Percentiles rank a stretch among this genome's conserved stretches.
These are phyloP conservation scores for Trichoderma sp. DNA, from an alignment of 2,329 filamentous ascomycete species.

Conservation along the genomic window DNA sequence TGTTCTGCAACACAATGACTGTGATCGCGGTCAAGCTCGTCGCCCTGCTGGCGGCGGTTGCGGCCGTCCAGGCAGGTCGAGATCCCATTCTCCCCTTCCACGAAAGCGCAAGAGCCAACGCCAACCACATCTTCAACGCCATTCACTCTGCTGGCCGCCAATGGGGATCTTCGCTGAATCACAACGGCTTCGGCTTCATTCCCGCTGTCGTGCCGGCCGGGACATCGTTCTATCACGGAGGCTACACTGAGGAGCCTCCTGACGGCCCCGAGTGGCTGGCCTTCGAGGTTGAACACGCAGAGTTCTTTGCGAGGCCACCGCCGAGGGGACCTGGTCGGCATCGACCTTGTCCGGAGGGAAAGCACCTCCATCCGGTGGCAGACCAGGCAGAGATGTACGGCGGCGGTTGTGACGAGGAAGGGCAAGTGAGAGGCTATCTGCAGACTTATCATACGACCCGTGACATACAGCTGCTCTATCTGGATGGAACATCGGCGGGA, in stretches of 20 bases:
- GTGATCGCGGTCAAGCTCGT: not conserved
- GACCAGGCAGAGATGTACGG: not conserved
- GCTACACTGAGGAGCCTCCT: slow-evolving; percentile 48
- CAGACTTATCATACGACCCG: slow-evolving; percentile 66
- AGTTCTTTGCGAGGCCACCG: slow-evolving; percentile 37
- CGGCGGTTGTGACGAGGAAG: not conserved
- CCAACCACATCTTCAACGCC: slow-evolving; percentile 70
- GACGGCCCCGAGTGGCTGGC: slow-evolving; percentile 69
- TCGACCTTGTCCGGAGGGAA: not conserved
- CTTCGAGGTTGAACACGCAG: slow-evolving; percentile 75
- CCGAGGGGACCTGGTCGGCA: not conserved
- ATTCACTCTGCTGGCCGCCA: slow-evolving; percentile 72
- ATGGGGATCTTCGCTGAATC: slow-evolving; percentile 71
- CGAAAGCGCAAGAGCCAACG: slow-evolving; percentile 52
- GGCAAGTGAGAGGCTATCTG: slow-evolving; percentile 55
- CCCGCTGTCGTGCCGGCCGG: slow-evolving; percentile 65
- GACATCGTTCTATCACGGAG: slow-evolving; percentile 70
- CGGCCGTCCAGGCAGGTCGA: not conserved
- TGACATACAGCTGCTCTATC: slow-evolving; percentile 63
- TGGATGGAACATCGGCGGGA: slow-evolving; percentile 70
- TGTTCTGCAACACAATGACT: not conserved
- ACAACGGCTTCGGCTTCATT: slow-evolving; percentile 76
- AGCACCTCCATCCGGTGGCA: not conserved
- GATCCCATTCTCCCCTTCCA: slow-evolving; percentile 42
- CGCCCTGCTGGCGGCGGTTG: slow-evolving; percentile 13